Base-by-base conservation (phyloP, 345 rosid species). In the Dimocarpus longan region DNA sequence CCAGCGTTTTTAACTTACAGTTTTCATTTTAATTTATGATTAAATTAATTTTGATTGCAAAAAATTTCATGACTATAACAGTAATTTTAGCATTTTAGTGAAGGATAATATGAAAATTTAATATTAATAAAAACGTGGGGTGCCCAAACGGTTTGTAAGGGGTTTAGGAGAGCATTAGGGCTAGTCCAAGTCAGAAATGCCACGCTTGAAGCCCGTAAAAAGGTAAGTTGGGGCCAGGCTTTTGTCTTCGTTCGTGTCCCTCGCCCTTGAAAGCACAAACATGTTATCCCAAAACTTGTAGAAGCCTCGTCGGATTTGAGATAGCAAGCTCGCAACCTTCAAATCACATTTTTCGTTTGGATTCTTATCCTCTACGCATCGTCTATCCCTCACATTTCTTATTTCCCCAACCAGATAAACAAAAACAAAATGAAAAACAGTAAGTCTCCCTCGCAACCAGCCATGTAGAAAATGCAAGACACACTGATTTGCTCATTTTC, bases 381-480 rank as follows among this genome's bases (percentile, higher is more conserved):
- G 16, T 69, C 67, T 12, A 48, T 21, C 42, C 21, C 57, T 22
- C 67, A 9, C 37, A 32, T 32, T 32, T 32, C 1, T 32, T 5
- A 10, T 16, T 16, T 43, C 39, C 54, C 76, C 22, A 43, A 48
- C 43, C 24, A 64, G 6, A 56, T 5, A 67, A 42, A 43, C 56
- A 21, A 67, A 74, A 16, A 66, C 19, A 18, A 37, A 52, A 37
- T 11, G 1, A 40, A 21, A 21, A n/a, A 56, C 42, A 6, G 22
- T 18, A 21, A 65, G n/a, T 21, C 43, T 52, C 65, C 54, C 28
- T 37, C 66, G 5, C 76, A 39, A 56, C 15, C 50, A 32, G 71
- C 74, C 78, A 71, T 74, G 84, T 65, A 18, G 64, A 21, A 84
- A 63, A 90, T 92, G 93, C 90, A 84, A 68, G 87, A 87, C 79